Evolutionary conservation across 208 protist species (phyloP).

Genomic region (Leishmania amazonensis): DNA sequence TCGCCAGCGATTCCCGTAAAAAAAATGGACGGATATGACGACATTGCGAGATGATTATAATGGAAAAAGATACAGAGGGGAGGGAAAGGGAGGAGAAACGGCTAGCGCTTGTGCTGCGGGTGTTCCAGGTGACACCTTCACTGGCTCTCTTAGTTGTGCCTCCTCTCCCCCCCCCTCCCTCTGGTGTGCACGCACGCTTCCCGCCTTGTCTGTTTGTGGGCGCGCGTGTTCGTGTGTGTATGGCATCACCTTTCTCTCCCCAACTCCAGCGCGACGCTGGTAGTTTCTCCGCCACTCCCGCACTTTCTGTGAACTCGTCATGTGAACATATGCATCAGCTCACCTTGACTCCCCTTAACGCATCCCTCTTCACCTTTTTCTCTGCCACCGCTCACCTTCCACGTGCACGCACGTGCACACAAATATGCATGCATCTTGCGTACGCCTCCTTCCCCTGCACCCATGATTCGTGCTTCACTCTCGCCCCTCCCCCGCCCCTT

Average conservation of each 20-base stretch:
- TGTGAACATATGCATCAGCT: not conserved
- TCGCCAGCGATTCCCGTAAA: too few relatives aligned
- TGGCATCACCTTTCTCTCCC: conserved; percentile 1
- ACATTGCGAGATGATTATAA: too few relatives aligned
- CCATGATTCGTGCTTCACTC: not conserved
- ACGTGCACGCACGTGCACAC: not conserved
- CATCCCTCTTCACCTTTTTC: not conserved
- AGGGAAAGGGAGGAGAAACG: too few relatives aligned
- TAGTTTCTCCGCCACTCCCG: not conserved
- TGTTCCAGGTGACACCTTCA: not conserved
- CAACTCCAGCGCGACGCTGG: not conserved
- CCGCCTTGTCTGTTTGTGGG: not conserved
- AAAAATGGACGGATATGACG: too few relatives aligned
- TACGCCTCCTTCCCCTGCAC: not conserved
- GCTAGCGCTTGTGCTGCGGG: not conserved
- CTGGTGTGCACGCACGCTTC: not conserved
- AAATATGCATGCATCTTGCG: not conserved
- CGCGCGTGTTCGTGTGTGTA: not conserved
- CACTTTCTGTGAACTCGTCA: not conserved
- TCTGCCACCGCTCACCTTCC: not conserved
- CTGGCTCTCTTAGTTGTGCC: not conserved
- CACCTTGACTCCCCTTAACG: not conserved
- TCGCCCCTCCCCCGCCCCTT: not conserved
- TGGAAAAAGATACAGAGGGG: too few relatives aligned
- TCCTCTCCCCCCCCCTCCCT: too few relatives aligned